A percentile compares a stretch with the other conserved stretches of the same genome.
phyloP scores from a whole-genome alignment of 1,284 basidiomycete genomes.

The Polyporus tsugae region DNA sequence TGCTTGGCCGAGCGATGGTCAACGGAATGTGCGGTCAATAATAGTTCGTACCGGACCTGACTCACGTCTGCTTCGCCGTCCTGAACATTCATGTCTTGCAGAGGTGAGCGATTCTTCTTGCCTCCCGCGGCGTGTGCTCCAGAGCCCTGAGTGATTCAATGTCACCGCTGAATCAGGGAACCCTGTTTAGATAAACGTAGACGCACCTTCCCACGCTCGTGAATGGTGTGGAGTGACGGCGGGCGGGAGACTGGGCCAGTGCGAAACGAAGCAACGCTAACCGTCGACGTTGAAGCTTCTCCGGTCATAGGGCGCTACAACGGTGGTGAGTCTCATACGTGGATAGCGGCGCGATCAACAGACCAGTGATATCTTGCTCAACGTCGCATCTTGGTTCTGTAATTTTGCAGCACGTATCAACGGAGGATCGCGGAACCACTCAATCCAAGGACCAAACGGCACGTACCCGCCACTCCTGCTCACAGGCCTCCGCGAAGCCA shows the following conservation, averaged over 20 bases:
- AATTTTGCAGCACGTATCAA: too few relatives aligned
- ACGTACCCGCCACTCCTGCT: neutral
- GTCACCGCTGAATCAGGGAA: neutral
- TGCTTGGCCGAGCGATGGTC: neutral
- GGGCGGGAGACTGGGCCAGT: neutral
- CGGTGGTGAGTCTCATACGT: neutral
- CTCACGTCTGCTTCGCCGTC: neutral
- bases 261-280: neutral
- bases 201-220: neutral
- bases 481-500: neutral
- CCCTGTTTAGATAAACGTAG: too few relatives aligned
- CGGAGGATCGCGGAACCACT: too few relatives aligned
- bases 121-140: neutral
- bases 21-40: neutral
- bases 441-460: too few relatives aligned
- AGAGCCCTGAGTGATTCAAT: neutral
- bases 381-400: too few relatives aligned
- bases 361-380: too few relatives aligned
- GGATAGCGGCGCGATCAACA: neutral
- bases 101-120: neutral
- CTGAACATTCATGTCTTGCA: neutral
- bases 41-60: neutral
- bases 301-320: neutral
- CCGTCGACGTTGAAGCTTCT: neutral
- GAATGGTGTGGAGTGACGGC: neutral